Evolutionary conservation across 2,329 filamentous ascomycete species (phyloP).

Genomic region (Stemphylium beticola): DNA sequence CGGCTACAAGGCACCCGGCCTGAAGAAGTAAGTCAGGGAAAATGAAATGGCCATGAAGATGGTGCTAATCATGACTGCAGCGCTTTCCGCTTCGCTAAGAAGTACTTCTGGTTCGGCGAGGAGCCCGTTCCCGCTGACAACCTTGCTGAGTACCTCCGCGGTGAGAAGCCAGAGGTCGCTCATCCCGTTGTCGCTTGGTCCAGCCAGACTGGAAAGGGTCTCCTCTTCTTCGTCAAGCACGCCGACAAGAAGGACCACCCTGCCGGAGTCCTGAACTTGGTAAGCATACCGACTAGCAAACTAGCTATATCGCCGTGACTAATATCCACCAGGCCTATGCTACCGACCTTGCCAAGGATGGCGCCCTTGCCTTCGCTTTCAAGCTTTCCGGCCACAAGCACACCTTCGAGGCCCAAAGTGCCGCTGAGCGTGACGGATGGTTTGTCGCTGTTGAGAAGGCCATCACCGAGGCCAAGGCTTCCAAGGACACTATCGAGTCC

Average conservation of each 20-base stretch:
- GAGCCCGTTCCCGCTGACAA: slow-evolving; percentile 74
- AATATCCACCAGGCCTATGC: slow-evolving; percentile 63
- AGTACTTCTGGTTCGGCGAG: slow-evolving; percentile 76
- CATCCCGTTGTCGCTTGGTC: slow-evolving; percentile 89
- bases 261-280: slow-evolving; percentile 82
- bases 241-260: slow-evolving; percentile 80
- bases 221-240: slow-evolving; percentile 89
- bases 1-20: slow-evolving; percentile 86
- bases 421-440: slow-evolving; percentile 90
- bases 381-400: slow-evolving; percentile 88
- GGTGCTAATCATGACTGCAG: slow-evolving; percentile 54
- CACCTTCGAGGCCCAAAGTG: slow-evolving; percentile 78
- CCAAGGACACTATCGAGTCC: slow-evolving; percentile 73
- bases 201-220: slow-evolving; percentile 90
- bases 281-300: slow-evolving; percentile 55
- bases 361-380: slow-evolving; percentile 83
- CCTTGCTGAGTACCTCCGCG: slow-evolving; percentile 78
- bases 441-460: slow-evolving; percentile 70
- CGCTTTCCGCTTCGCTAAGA: slow-evolving; percentile 89
- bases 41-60: background rate
- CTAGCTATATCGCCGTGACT: slow-evolving; percentile 16
- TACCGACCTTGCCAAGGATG: slow-evolving; percentile 76
- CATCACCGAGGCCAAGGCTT: slow-evolving; percentile 75
- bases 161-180: slow-evolving; percentile 81
- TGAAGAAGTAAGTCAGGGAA: slow-evolving; percentile 80